These are phyloP conservation scores for Yarrowia phangngaensis DNA, from an alignment of 805 yeast genomes.

Conservation along the genomic window DNA sequence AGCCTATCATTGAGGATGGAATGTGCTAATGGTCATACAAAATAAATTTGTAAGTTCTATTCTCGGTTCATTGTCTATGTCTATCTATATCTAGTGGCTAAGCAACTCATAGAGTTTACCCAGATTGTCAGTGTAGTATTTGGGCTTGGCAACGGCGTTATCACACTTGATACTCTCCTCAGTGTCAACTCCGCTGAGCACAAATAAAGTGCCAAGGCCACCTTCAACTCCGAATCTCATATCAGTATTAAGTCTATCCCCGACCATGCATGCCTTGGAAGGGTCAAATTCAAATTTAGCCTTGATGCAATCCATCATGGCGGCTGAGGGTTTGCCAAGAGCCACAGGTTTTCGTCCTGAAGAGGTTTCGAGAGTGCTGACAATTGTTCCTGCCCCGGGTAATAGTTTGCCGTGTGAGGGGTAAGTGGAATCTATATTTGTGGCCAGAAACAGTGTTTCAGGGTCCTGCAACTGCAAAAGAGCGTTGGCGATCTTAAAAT, in stretches of 20 bases:
- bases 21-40: too few species aligned
- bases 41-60: too few species aligned
- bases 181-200: constrained; percentile 86
- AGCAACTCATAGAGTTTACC: constrained; percentile 69
- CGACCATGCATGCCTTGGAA: constrained; percentile 76
- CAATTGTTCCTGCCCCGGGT: constrained; percentile 94
- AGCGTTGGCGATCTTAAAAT: constrained; percentile 74
- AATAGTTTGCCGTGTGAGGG: constrained; percentile 81
- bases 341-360: constrained; percentile 81
- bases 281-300: constrained; percentile 56
- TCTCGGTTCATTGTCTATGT: too few species aligned
- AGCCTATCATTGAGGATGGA: too few species aligned
- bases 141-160: constrained; percentile 50
- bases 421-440: constrained; percentile 91
- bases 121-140: constrained; percentile 62
- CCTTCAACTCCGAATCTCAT: constrained; percentile 88
- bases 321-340: constrained; percentile 87
- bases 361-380: constrained; percentile 69
- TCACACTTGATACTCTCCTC: constrained; percentile 54
- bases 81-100: constrained; percentile 4
- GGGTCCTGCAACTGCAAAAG: constrained; percentile 72
- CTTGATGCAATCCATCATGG: constrained; percentile 86
- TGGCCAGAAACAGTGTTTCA: constrained; percentile 73
- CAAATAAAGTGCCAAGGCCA: constrained; percentile 80
- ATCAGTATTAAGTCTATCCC: constrained; percentile 93